These are phyloP conservation scores for Trypanosoma boissoni DNA, from an alignment of 208 protist species.

Conservation along the genomic window DNA sequence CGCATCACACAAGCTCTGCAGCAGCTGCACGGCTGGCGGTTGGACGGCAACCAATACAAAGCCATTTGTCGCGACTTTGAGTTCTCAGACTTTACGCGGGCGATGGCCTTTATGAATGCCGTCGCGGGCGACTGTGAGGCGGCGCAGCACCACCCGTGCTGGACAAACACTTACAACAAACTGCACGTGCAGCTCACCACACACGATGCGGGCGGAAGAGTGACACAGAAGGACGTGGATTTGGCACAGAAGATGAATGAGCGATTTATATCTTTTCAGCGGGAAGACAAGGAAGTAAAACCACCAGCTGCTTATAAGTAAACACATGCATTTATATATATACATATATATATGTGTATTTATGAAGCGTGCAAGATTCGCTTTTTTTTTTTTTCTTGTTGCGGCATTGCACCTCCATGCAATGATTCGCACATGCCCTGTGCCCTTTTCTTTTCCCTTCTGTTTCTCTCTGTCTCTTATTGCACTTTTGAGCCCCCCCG, in stretches of 20 bases:
- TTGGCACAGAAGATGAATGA: slow-evolving; percentile 66
- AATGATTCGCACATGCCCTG: neutral
- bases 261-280: slow-evolving; percentile 18
- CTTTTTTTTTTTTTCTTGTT: no score
- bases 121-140: slow-evolving; percentile 77
- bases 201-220: slow-evolving; percentile 89
- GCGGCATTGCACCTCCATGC: no score
- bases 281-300: no score
- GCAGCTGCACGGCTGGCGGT: slow-evolving; percentile 61
- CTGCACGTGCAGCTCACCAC: slow-evolving; percentile 92
- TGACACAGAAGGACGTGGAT: slow-evolving; percentile 79
- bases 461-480: slow-evolving; percentile 1
- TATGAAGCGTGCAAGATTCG: no score
- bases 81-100: slow-evolving; percentile 89
- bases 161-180: slow-evolving; percentile 95
- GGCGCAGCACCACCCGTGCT: slow-evolving; percentile 94
- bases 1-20: slow-evolving; percentile 87
- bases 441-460: neutral
- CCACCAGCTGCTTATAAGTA: neutral
- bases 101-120: slow-evolving; percentile 89
- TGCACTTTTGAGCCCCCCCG: no score
- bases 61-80: slow-evolving; percentile 63
- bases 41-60: slow-evolving; percentile 37
- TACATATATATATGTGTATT: slow-evolving; percentile 3
- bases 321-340: neutral